Evolutionary conservation across 2,329 filamentous ascomycete species (phyloP).

Genomic region (Exophiala sideris): DNA sequence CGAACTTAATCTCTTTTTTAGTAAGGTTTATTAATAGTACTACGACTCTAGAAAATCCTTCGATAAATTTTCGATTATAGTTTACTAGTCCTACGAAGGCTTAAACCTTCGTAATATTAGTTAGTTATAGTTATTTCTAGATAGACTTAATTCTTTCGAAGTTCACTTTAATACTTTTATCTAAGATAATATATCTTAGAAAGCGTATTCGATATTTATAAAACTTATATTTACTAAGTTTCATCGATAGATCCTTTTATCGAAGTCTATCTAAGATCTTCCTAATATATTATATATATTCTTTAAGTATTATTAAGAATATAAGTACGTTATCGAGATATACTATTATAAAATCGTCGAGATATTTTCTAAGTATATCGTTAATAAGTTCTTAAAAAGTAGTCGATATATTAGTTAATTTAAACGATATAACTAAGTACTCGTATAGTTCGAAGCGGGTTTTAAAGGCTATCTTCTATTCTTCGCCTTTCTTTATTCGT

Average conservation of each 20-base stretch:
- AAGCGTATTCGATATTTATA: constrained; percentile 31
- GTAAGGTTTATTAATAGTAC: constrained; percentile 24
- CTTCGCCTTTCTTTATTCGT: constrained; percentile 19
- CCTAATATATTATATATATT: constrained; percentile 7
- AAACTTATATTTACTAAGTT: constrained; percentile 34
- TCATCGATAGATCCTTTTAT: constrained; percentile 16
- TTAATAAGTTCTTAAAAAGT: constrained; percentile 12
- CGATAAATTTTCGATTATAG: constrained; percentile 32
- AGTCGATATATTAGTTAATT: neutral
- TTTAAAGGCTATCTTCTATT: constrained; percentile 24
- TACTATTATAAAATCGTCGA: too few relatives aligned
- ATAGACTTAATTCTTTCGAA: constrained; percentile 28
- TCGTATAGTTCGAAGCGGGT: constrained; percentile 13
- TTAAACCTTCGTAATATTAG: constrained; percentile 13
- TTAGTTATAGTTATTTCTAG: constrained; percentile 20
- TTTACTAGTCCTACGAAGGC: neutral
- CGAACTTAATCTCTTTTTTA: constrained; percentile 1
- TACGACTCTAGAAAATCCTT: constrained; percentile 25
- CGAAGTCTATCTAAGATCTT: constrained; percentile 20
- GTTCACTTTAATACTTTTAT: constrained; percentile 30
- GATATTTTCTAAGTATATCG: constrained; percentile 6
- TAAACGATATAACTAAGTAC: constrained; percentile 1
- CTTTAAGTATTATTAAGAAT: constrained; percentile 18
- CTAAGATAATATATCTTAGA: constrained; percentile 32
- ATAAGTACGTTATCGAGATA: too few relatives aligned